These are phyloP conservation scores for Fusarium sp. DNA, from an alignment of 2,329 filamentous ascomycete genomes.

Conservation along the genomic window DNA sequence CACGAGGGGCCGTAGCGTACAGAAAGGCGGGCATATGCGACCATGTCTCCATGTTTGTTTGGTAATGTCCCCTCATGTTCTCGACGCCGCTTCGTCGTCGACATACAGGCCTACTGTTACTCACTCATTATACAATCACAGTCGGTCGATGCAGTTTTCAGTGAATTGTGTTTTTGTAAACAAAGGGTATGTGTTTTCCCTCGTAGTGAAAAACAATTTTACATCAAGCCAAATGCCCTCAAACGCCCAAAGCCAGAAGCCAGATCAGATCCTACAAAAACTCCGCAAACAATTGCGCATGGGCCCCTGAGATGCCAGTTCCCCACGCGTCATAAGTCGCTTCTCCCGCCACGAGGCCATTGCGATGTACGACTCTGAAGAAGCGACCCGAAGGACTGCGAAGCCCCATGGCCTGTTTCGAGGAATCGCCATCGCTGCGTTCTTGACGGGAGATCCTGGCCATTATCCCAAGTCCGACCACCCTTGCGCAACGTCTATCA, in stretches of 20 bases:
- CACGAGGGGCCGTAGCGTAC: background rate
- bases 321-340: slow-evolving; percentile 21
- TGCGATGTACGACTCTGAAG: slow-evolving; percentile 16
- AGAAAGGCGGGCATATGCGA: background rate
- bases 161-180: slow-evolving; percentile 44
- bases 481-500: slow-evolving; percentile 42
- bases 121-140: background rate
- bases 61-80: background rate
- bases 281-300: slow-evolving; percentile 49
- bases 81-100: background rate
- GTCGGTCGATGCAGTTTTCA: slow-evolving; percentile 4
- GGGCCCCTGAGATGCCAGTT: slow-evolving; percentile 28
- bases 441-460: slow-evolving; percentile 25
- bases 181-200: slow-evolving; percentile 48
- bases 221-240: slow-evolving; percentile 50
- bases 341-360: slow-evolving; percentile 4
- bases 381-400: background rate
- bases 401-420: background rate
- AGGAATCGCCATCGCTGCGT: slow-evolving; percentile 7
- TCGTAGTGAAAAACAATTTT: slow-evolving; percentile 47
- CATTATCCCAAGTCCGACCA: slow-evolving; percentile 22
- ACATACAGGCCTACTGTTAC: background rate
- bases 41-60: background rate
- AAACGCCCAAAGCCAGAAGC: slow-evolving; percentile 50
- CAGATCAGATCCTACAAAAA: slow-evolving; percentile 50